These are phyloP conservation scores for Anethum foeniculum DNA, from an alignment of 140 eudicot genomes.

Conservation along the genomic window DNA sequence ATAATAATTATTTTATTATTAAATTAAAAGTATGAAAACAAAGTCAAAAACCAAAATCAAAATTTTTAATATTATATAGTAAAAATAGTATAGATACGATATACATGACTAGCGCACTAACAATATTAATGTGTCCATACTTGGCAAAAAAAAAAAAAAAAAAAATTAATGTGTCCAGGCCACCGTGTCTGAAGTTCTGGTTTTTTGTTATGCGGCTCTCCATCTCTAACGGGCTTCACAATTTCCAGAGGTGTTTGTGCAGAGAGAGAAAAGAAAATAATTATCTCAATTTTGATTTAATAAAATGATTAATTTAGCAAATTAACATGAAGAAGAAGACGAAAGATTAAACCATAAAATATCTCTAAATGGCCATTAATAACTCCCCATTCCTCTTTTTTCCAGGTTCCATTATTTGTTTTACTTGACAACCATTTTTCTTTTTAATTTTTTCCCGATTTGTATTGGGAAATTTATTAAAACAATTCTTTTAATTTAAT, in stretches of 20 bases:
- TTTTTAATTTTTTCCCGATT: background rate
- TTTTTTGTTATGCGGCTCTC: conserved; percentile 27
- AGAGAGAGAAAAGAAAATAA: conserved; percentile 3
- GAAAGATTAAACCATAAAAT: conserved; percentile 15
- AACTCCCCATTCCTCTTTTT: background rate
- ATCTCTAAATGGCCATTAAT: conserved; percentile 27
- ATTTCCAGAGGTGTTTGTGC: background rate
- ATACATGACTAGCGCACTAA: too few relatives aligned
- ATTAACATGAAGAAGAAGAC: background rate
- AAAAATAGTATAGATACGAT: too few relatives aligned
- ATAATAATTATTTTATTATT: too few relatives aligned
- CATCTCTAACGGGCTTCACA: conserved; percentile 26
- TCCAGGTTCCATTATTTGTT: background rate
- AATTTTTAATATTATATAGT: too few relatives aligned
- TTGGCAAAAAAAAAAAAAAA: too few relatives aligned
- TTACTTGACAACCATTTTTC: background rate
- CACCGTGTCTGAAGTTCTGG: too few relatives aligned
- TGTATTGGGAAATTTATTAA: background rate
- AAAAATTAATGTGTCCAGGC: too few relatives aligned
- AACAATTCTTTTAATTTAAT: background rate
- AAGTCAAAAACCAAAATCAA: too few relatives aligned
- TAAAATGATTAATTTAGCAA: background rate
- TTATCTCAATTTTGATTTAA: background rate
- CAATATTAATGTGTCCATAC: too few relatives aligned
- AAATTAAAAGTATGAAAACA: too few relatives aligned